Evolutionary conservation across 306 rosid species (phyloP).

Genomic region (Quercus wislizeni): DNA sequence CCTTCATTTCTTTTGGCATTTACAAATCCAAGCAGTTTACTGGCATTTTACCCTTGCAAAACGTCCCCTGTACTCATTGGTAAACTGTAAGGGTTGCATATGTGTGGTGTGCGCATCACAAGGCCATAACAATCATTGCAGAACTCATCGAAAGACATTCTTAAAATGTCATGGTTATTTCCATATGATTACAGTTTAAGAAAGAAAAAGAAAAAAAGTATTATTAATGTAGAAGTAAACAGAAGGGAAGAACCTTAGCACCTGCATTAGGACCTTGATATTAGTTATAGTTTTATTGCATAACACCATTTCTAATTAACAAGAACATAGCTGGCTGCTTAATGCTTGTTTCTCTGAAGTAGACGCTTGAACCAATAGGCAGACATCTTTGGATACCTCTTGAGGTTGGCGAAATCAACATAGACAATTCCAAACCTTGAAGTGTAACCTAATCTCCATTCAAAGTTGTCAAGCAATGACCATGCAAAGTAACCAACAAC

Average conservation of each 20-base stretch:
- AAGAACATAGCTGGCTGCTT: background rate
- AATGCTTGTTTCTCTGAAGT: conserved; percentile 45
- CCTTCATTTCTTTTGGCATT: background rate
- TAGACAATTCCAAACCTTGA: conserved; percentile 91
- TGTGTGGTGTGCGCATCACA: background rate
- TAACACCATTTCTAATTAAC: background rate
- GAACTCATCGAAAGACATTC: background rate
- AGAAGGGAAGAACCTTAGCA: background rate
- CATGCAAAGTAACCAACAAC: conserved; percentile 82
- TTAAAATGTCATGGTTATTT: background rate
- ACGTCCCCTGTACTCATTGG: background rate
- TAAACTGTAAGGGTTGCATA: background rate
- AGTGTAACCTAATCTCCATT: conserved; percentile 90
- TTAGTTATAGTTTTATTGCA: background rate
- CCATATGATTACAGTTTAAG: background rate
- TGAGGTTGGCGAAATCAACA: conserved; percentile 75
- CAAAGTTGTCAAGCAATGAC: conserved; percentile 93
- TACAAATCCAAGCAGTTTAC: background rate
- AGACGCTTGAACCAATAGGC: conserved; percentile 85
- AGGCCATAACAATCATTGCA: background rate
- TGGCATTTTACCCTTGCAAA: background rate
- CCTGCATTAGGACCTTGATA: background rate
- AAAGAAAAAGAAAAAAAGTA: no score
- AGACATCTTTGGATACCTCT: conserved; percentile 87
- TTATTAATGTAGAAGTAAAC: background rate